A percentile compares a stretch with the other conserved stretches of the same genome.
Evolutionary conservation across 805 yeast genomes (phyloP).

Genomic region (Candida insectalens): DNA sequence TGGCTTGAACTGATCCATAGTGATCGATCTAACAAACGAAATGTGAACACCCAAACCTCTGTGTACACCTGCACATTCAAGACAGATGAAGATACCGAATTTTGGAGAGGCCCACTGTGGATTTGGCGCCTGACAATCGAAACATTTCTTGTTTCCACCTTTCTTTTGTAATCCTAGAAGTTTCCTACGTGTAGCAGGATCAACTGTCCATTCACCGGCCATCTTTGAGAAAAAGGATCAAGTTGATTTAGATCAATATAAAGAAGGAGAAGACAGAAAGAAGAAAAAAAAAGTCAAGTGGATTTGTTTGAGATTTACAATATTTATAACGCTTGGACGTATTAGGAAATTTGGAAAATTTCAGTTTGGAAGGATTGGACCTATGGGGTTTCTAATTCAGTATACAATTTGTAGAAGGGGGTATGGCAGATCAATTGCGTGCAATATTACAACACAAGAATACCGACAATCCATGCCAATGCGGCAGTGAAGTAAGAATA

Average conservation of each 20-base stretch:
- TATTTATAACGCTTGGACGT: no score
- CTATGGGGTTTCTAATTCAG: no score
- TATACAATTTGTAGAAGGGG: no score
- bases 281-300: no score
- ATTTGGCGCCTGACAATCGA: constrained; percentile 90
- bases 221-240: constrained; percentile 11
- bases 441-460: no score
- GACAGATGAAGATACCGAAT: constrained; percentile 92
- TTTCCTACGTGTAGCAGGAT: constrained; percentile 85
- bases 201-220: constrained; percentile 75
- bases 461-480: no score
- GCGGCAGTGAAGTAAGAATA: no score
- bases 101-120: constrained; percentile 99
- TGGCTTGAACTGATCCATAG: constrained; percentile 97
- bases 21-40: constrained; percentile 91
- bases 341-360: no score
- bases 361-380: no score
- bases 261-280: neutral
- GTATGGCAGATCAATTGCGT: no score
- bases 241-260: neutral
- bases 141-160: constrained; percentile 80
- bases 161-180: constrained; percentile 66
- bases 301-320: no score
- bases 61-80: constrained; percentile 97
- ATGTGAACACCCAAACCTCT: constrained; percentile 95